Evolutionary conservation across 73 alveolate genomes (phyloP).

Genomic region (Paramecium biaurelia): DNA sequence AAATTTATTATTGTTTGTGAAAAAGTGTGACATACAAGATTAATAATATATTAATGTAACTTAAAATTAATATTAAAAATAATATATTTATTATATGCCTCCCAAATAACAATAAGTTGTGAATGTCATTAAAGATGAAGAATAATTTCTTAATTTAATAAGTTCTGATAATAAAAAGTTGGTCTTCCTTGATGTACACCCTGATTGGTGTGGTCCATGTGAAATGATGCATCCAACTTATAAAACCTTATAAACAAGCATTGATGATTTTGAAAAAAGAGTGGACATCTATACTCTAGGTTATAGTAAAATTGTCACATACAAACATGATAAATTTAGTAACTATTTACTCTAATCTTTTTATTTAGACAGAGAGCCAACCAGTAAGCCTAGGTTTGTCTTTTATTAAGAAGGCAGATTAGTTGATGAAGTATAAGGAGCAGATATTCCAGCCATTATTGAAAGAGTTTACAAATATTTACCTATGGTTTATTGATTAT

Average conservation of each 20-base stretch:
- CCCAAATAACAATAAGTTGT: constrained; percentile 8
- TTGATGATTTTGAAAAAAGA: constrained; percentile 65
- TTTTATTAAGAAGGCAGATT: constrained; percentile 49
- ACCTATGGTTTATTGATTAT: constrained; percentile 56
- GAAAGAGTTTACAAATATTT: constrained; percentile 60
- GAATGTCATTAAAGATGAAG: constrained; percentile 38
- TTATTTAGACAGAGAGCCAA: neutral
- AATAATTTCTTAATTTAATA: neutral
- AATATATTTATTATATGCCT: constrained; percentile 22
- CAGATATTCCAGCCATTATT: constrained; percentile 58
- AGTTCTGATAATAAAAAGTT: constrained; percentile 11
- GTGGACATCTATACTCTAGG: constrained; percentile 49
- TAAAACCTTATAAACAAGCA: constrained; percentile 40
- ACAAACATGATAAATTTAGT: constrained; percentile 62
- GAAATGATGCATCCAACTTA: constrained; percentile 62
- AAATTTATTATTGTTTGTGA: constrained; percentile 81
- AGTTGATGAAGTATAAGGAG: constrained; percentile 60
- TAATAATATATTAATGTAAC: neutral
- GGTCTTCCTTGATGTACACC: constrained; percentile 55
- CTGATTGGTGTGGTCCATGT: constrained; percentile 68
- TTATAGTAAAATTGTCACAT: neutral
- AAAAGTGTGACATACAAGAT: constrained; percentile 63
- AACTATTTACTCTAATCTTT: neutral
- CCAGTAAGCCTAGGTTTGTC: neutral
- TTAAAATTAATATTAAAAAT: neutral